phyloP scores from a whole-genome alignment of 176 grass and related monocot species.

The Metroxylon sagu region DNA sequence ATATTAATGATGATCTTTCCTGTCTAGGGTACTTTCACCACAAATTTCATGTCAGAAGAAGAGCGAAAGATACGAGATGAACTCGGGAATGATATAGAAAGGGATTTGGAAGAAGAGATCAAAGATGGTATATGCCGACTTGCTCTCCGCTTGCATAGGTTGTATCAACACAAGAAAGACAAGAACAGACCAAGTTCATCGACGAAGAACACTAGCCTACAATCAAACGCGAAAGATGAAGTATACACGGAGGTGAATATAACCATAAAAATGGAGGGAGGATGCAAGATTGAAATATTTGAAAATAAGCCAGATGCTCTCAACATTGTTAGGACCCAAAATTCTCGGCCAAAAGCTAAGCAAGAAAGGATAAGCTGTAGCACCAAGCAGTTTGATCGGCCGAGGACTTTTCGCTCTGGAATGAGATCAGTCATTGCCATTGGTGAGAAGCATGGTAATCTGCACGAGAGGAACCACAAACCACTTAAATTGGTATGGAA shows the following conservation, averaged over 20 bases:
- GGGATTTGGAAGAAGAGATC: constrained; percentile 33
- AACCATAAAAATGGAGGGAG: constrained; percentile 15
- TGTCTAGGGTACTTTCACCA: constrained; percentile 1
- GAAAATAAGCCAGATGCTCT: constrained; percentile 2
- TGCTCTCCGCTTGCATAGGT: constrained; percentile 17
- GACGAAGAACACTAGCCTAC: too few relatives aligned
- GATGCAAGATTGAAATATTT: constrained; percentile 19
- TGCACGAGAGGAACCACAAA: neutral
- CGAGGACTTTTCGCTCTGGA: too few relatives aligned
- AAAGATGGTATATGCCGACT: constrained; percentile 14
- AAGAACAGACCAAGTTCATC: neutral
- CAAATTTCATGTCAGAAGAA: constrained; percentile 3
- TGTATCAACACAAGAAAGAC: constrained; percentile 17
- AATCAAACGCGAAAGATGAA: neutral
- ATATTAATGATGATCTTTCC: neutral
- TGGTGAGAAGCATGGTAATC: neutral
- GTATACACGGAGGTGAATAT: constrained; percentile 14
- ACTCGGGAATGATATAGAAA: constrained; percentile 22
- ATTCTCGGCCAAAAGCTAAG: constrained; percentile 3
- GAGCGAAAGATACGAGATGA: constrained; percentile 25
- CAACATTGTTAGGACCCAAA: constrained; percentile 8
- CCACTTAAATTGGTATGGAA: neutral
- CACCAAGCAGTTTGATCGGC: too few relatives aligned
- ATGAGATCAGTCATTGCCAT: too few relatives aligned
- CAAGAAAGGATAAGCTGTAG: neutral